Conservation (phyloP, 2,329 filamentous ascomycete genomes). For the Hymenoscyphus scutula region DNA sequence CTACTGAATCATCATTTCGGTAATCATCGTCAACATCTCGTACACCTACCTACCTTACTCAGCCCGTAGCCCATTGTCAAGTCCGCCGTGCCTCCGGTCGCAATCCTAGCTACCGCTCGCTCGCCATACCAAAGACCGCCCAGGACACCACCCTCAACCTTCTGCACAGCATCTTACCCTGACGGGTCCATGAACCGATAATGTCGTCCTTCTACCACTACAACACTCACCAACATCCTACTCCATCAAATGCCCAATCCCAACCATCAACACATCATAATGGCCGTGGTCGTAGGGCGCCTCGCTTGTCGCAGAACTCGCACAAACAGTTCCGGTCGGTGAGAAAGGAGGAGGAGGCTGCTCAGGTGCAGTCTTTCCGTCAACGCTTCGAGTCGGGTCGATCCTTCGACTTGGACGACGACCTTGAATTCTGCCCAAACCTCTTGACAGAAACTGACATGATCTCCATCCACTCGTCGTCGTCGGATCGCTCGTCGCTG, state of each 20-base stretch:
- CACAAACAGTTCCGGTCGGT: constrained; percentile 86
- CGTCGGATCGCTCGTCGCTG: constrained; percentile 89
- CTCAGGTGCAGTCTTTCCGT: constrained; percentile 74
- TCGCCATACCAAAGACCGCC: neutral
- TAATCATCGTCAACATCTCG: neutral
- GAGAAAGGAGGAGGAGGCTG: constrained; percentile 85
- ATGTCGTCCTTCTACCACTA: constrained; percentile 67
- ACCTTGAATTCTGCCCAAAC: constrained; percentile 91
- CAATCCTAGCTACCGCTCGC: constrained; percentile 4
- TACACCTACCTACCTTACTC: neutral
- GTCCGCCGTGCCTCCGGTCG: constrained; percentile 5
- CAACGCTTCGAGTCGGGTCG: constrained; percentile 85
- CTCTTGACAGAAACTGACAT: constrained; percentile 82
- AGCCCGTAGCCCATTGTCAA: neutral
- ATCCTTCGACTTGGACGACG: constrained; percentile 94
- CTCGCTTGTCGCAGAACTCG: constrained; percentile 77
- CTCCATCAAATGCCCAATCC: constrained; percentile 47
- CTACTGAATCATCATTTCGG: neutral
- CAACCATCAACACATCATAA: constrained; percentile 63
- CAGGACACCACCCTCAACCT: constrained; percentile 1
- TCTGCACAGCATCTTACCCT: neutral
- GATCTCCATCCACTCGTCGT: constrained; percentile 84
- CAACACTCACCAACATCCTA: constrained; percentile 57
- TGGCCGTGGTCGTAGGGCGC: constrained; percentile 80
- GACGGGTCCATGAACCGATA: constrained; percentile 36